Conservation (phyloP, 306 rosid species). For the Casuarina glauca region DNA sequence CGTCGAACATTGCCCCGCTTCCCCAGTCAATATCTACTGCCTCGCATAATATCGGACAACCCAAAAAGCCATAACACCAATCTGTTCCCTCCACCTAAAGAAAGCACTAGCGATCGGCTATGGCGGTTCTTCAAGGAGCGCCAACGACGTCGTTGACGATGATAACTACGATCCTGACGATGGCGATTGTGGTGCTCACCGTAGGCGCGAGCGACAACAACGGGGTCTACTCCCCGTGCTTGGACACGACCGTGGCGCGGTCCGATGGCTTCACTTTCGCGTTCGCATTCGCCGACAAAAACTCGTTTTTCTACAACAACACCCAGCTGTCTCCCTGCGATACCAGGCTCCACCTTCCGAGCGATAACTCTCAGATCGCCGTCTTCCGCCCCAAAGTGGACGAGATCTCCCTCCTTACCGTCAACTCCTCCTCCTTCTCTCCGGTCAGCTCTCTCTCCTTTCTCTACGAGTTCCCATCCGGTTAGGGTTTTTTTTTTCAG, state of each 20-base stretch:
- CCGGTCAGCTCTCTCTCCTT: slow-evolving; percentile 54
- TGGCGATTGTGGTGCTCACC: neutral
- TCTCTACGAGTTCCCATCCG: neutral
- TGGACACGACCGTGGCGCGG: slow-evolving; percentile 41
- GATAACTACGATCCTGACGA: slow-evolving; percentile 1
- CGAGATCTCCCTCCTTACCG: slow-evolving; percentile 84
- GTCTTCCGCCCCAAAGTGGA: slow-evolving; percentile 89
- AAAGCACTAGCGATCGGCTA: slow-evolving; percentile 12
- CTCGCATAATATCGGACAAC: too few species aligned
- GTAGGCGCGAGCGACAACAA: slow-evolving; percentile 40
- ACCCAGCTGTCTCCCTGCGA: slow-evolving; percentile 75
- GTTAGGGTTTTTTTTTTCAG: neutral
- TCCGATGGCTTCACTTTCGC: slow-evolving; percentile 58
- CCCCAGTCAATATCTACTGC: too few species aligned
- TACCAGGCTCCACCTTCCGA: slow-evolving; percentile 59
- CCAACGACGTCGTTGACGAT: slow-evolving; percentile 23
- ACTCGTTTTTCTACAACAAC: slow-evolving; percentile 23
- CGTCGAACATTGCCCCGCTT: too few species aligned
- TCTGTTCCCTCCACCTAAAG: neutral
- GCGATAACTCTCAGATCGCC: slow-evolving; percentile 63
- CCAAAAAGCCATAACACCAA: too few species aligned
- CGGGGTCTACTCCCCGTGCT: slow-evolving; percentile 47
- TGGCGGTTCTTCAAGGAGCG: slow-evolving; percentile 16
- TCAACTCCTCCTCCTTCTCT: slow-evolving; percentile 56
- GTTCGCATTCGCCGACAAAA: slow-evolving; percentile 37